These are phyloP conservation scores for Fusarium tricinctum DNA, from an alignment of 2,329 filamentous ascomycete species.

Conservation along the genomic window DNA sequence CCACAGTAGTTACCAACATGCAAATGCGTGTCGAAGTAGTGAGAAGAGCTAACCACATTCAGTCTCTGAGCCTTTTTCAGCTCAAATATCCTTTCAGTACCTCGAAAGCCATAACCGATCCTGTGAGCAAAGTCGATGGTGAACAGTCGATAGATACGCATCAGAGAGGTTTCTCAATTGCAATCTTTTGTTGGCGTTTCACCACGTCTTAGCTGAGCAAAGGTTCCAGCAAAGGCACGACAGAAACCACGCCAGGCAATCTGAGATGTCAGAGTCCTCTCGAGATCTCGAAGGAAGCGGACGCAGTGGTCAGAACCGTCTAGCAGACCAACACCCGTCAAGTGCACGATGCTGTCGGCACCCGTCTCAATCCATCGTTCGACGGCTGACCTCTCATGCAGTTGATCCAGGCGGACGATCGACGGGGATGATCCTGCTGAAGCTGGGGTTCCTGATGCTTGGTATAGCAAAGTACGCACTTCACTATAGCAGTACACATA, in stretches of 20 bases:
- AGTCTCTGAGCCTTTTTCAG: no score
- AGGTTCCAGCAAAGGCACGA: neutral
- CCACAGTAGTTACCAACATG: no score
- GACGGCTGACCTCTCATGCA: neutral
- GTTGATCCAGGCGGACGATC: neutral
- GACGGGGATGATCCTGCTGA: accelerated
- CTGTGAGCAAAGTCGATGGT: no score
- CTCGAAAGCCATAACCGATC: no score
- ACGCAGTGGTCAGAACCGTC: neutral
- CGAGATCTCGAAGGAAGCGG: neutral
- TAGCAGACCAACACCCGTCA: neutral
- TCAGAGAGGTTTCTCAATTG: no score
- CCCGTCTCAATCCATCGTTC: neutral
- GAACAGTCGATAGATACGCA: no score
- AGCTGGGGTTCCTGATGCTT: no score
- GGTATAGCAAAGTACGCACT: accelerated
- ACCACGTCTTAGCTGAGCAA: conserved; percentile 3
- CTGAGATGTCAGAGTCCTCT: neutral
- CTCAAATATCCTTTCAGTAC: no score
- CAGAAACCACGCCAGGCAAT: neutral
- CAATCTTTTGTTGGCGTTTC: neutral
- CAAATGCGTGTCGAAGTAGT: no score
- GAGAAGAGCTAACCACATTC: no score
- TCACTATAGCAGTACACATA: conserved; percentile 6
- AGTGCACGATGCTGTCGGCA: accelerated